Conservation (phyloP, 2,329 filamentous ascomycete genomes). For the Gnomoniopsis sp. region DNA sequence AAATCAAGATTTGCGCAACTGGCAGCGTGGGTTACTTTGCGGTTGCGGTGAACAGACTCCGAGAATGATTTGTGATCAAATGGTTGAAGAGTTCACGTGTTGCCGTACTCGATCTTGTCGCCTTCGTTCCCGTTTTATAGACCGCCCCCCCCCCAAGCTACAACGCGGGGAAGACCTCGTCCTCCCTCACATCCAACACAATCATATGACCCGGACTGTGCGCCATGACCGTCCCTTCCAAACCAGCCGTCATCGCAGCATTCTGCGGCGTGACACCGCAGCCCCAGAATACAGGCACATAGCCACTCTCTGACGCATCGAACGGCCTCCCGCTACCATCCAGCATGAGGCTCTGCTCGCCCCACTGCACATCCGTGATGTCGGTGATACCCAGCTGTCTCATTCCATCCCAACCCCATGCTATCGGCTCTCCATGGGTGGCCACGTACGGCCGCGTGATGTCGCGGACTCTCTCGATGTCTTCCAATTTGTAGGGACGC, state of each 20-base stretch:
- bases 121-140: neutral
- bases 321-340: constrained; percentile 36
- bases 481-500: constrained; percentile 50
- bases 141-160: neutral
- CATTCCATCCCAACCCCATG: constrained; percentile 61
- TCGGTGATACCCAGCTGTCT: constrained; percentile 50
- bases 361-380: constrained; percentile 53
- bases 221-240: constrained; percentile 55
- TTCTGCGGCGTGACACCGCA: constrained; percentile 66
- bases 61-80: too few species aligned
- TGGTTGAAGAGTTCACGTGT: too few species aligned
- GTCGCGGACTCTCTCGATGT: constrained; percentile 49
- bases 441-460: constrained; percentile 52
- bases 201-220: constrained; percentile 64
- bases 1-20: too few species aligned
- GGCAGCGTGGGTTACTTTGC: too few species aligned
- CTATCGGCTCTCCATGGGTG: constrained; percentile 63
- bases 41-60: too few species aligned
- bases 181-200: constrained; percentile 48
- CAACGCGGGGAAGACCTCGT: constrained; percentile 30
- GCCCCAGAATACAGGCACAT: constrained; percentile 59
- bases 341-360: constrained; percentile 41
- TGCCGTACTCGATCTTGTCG: neutral
- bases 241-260: constrained; percentile 53
- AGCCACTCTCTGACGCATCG: constrained; percentile 32